Conservation (phyloP, 2,329 filamentous ascomycete genomes). For the Colletotrichum salicis region DNA sequence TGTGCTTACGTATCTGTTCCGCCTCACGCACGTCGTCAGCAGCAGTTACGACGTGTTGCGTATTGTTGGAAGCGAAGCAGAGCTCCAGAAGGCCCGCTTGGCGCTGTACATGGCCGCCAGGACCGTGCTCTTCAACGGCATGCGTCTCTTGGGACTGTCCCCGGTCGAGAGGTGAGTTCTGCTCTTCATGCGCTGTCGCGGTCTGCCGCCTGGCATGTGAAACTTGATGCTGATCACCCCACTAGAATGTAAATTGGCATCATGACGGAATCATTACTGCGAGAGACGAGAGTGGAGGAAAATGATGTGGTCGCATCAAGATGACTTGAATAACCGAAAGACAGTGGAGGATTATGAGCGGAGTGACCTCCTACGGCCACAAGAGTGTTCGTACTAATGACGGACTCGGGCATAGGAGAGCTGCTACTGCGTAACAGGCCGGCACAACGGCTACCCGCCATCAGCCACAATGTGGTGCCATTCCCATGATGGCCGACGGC, state of each 20-base stretch:
- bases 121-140: constrained; percentile 83
- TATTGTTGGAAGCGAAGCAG: constrained; percentile 81
- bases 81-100: constrained; percentile 77
- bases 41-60: constrained; percentile 84
- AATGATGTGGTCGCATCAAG: not conserved
- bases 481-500: not conserved
- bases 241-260: constrained; percentile 33
- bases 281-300: constrained; percentile 1
- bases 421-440: constrained; percentile 6
- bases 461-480: constrained; percentile 8
- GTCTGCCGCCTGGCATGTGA: constrained; percentile 17
- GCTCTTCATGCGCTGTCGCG: not conserved
- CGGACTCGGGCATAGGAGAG: not conserved
- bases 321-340: not conserved
- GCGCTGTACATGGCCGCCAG: constrained; percentile 81
- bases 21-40: constrained; percentile 84
- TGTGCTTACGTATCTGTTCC: constrained; percentile 75
- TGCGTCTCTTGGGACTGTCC: constrained; percentile 81
- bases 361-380: not conserved
- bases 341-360: not conserved
- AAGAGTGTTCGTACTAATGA: not conserved
- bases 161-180: constrained; percentile 69
- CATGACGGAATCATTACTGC: not conserved
- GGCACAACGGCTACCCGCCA: constrained; percentile 18
- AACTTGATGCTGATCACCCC: constrained; percentile 13